A percentile compares a stretch with the other conserved stretches of the same genome.
These are phyloP conservation scores for Cenchrus purpureus DNA, from an alignment of 176 grass and related monocot genomes.

Conservation along the genomic window DNA sequence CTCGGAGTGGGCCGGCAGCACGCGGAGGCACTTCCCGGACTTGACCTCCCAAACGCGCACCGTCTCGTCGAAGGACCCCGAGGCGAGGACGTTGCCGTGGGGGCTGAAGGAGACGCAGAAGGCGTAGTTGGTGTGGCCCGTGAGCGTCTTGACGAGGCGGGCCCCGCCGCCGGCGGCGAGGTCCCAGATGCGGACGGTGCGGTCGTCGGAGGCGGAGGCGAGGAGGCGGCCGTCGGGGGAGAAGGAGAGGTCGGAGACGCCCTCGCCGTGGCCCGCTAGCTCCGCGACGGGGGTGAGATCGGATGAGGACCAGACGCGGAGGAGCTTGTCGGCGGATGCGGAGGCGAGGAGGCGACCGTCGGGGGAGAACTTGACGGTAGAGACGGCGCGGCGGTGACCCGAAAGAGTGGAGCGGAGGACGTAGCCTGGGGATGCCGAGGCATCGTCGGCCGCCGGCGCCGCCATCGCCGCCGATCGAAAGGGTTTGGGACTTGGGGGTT, in stretches of 20 bases:
- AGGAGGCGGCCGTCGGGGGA: conserved; percentile 74
- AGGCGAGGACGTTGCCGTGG: conserved; percentile 82
- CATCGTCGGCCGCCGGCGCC: conserved; percentile 38
- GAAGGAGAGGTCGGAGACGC: conserved; percentile 89
- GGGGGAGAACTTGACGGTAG: conserved; percentile 89
- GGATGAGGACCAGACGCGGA: conserved; percentile 69
- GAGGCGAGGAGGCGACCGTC: conserved; percentile 81
- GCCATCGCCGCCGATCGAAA: conserved; percentile 41
- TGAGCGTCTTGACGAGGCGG: conserved; percentile 67
- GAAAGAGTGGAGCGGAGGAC: conserved; percentile 62
- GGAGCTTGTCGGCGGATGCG: conserved; percentile 77
- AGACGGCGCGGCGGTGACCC: conserved; percentile 68
- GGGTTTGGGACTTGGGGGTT: conserved; percentile 51
- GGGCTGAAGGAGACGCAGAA: conserved; percentile 93
- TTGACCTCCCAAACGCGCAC: conserved; percentile 92
- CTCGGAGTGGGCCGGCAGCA: conserved; percentile 90
- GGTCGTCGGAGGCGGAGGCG: conserved; percentile 88
- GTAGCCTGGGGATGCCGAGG: conserved; percentile 49
- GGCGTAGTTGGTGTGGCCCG: conserved; percentile 93
- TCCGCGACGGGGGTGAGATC: conserved; percentile 59
- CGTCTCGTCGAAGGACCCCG: conserved; percentile 92
- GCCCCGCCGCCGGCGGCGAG: conserved; percentile 56
- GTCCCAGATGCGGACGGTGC: conserved; percentile 92
- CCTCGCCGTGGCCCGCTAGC: conserved; percentile 60
- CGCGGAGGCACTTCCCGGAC: conserved; percentile 83